A percentile compares a stretch with the other conserved stretches of the same genome.
These are phyloP conservation scores for Colletotrichum lini DNA, from an alignment of 2,329 filamentous ascomycete genomes.

Conservation along the genomic window DNA sequence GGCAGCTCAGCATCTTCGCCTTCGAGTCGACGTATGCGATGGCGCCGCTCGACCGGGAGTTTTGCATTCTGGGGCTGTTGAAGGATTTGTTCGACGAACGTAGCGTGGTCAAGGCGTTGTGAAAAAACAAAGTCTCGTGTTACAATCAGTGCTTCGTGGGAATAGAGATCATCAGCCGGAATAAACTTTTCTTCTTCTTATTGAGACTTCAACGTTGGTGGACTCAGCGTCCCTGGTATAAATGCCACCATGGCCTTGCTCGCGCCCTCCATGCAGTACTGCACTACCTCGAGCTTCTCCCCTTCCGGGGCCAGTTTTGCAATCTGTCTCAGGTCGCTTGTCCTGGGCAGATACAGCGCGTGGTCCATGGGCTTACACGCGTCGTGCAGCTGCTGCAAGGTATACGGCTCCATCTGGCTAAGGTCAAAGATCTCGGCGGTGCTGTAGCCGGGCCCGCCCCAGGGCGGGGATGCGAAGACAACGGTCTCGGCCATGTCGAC, in stretches of 20 bases:
- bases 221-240: slow-evolving; percentile 58
- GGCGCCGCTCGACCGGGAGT: slow-evolving; percentile 75
- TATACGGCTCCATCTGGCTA: slow-evolving; percentile 90
- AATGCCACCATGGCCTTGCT: slow-evolving; percentile 86
- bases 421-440: slow-evolving; percentile 84
- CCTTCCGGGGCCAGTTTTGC: slow-evolving; percentile 68
- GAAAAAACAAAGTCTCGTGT: slow-evolving; percentile 42
- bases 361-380: slow-evolving; percentile 73
- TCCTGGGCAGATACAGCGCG: slow-evolving; percentile 88
- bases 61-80: slow-evolving; percentile 75
- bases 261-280: slow-evolving; percentile 92
- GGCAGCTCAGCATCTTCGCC: slow-evolving; percentile 90
- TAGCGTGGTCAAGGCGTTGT: slow-evolving; percentile 74
- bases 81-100: slow-evolving; percentile 86
- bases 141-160: not conserved
- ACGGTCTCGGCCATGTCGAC: slow-evolving; percentile 60
- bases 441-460: slow-evolving; percentile 71
- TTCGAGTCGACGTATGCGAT: slow-evolving; percentile 96
- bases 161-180: slow-evolving; percentile 6
- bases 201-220: slow-evolving; percentile 1
- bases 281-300: slow-evolving; percentile 79
- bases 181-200: not conserved
- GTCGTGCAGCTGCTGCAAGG: slow-evolving; percentile 72
- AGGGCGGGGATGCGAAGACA: slow-evolving; percentile 72
- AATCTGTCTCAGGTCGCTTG: slow-evolving; percentile 85